Evolutionary conservation across 2,329 filamentous ascomycete genomes (phyloP), one percentile per base, ranked within the genome.

Genomic region (Gyromitra esculenta): DNA sequence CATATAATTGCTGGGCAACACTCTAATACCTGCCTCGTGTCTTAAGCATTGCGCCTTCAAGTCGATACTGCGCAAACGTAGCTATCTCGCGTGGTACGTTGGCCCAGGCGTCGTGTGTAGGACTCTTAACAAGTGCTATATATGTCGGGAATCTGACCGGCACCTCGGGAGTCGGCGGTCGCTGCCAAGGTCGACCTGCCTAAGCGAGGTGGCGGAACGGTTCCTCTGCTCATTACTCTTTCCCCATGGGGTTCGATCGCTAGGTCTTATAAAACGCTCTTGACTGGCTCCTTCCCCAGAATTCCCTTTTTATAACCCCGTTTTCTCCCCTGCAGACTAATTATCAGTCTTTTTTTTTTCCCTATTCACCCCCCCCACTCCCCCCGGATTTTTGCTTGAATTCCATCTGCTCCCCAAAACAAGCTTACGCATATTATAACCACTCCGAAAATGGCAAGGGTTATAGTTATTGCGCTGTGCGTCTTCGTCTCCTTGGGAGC

Each of bases 401-500:
- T 59, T 2, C 11, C 3, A 21, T 52, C 48, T 31, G 25, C 18
- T n/a, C 48, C 37, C 18, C 48, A 63, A 45, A 57, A 45, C 31
- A 65, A 60, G 62, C 60, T 52, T 67, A n/a, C 39, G 25, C 2
- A 31, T 31, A 45, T 57, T 21, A n/a, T 18, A 31, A n/a, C 41
- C 50, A 48, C 9, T 50, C 37, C 54, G 25, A 57, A 73, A 56
- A 76, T 76, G 74, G 37, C 74, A 73, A 76, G 63, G 62, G 59
- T 68, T 62, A 54, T 73, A 39, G 63, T 73, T 11, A 64, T 64
- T 48, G 69, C 68, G 1, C 70, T 76, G 63, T 76, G 69, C 52
- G 31, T 57, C 35, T 76, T 76, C 69, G 74, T 73, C 45, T 73
- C 74, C 56, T 37, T 76, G 39, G 71, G 75, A 59, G 71, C 59